Evolutionary conservation across 2,329 filamentous ascomycete genomes (phyloP).

Genomic region (Botrytis fragariae): DNA sequence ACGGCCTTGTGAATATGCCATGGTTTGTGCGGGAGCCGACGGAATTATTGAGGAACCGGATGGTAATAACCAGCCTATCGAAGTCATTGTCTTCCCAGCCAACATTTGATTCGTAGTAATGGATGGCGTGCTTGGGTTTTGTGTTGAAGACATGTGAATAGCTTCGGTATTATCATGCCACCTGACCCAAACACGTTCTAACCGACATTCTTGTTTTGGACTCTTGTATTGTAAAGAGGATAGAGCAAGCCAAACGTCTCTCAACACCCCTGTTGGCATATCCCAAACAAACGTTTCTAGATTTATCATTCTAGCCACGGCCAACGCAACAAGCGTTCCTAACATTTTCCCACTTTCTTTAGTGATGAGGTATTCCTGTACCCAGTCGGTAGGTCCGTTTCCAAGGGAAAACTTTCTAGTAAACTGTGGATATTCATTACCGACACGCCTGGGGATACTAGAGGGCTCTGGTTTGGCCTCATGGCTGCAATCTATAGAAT

Average conservation of each 20-base stretch:
- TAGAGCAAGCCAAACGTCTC: constrained; percentile 78
- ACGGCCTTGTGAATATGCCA: constrained; percentile 51
- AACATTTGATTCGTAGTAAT: constrained; percentile 35
- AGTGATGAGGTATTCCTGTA: constrained; percentile 75
- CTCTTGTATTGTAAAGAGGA: constrained; percentile 61
- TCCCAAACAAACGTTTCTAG: constrained; percentile 84
- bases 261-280: constrained; percentile 80
- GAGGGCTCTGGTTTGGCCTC: constrained; percentile 22
- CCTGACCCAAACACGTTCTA: constrained; percentile 75
- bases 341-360: constrained; percentile 87
- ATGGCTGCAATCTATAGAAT: constrained; percentile 33
- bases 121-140: constrained; percentile 26
- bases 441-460: constrained; percentile 48
- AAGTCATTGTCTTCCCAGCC: constrained; percentile 43
- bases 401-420: constrained; percentile 80
- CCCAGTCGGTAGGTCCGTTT: constrained; percentile 77
- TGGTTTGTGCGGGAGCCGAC: constrained; percentile 29
- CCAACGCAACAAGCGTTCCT: constrained; percentile 75
- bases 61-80: constrained; percentile 43
- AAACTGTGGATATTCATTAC: constrained; percentile 75
- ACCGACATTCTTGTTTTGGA: constrained; percentile 59
- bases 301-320: constrained; percentile 77
- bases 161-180: constrained; percentile 69
- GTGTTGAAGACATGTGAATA: constrained; percentile 30
- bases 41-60: constrained; percentile 22